phyloP scores from a whole-genome alignment of 2,329 filamentous ascomycete genomes.

The Sporothrix globosa region DNA sequence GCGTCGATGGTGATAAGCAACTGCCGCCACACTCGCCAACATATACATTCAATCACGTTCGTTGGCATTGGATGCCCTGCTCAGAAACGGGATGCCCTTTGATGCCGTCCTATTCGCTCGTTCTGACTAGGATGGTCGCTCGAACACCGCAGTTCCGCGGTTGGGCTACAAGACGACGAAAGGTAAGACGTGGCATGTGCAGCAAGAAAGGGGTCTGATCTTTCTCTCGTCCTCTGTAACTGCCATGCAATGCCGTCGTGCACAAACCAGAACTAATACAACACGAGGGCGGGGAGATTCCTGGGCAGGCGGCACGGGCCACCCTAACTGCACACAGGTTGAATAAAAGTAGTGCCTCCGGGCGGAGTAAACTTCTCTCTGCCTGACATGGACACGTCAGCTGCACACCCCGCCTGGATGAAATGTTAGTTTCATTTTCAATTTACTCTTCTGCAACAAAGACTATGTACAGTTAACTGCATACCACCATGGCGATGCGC shows the following conservation, averaged over 20 bases:
- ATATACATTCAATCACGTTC: not conserved
- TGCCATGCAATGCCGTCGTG: not conserved
- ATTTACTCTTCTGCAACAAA: too few relatives aligned
- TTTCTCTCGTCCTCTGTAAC: not conserved
- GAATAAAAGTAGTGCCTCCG: too few relatives aligned
- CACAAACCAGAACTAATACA: not conserved
- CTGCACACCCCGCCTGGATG: too few relatives aligned
- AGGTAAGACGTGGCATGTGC: not conserved
- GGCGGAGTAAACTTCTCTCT: too few relatives aligned
- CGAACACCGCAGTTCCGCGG: not conserved
- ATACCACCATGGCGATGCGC: too few relatives aligned
- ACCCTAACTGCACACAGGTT: too few relatives aligned
- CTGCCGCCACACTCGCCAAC: not conserved
- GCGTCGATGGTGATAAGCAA: not conserved
- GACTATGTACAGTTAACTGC: too few relatives aligned
- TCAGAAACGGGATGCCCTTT: not conserved
- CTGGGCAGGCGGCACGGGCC: not conserved
- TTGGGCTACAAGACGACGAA: constrained; percentile 8
- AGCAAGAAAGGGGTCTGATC: not conserved
- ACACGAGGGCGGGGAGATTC: not conserved
- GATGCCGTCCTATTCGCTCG: not conserved
- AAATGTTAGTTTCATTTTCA: too few relatives aligned
- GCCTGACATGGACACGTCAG: too few relatives aligned
- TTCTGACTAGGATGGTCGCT: not conserved
- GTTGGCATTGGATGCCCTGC: not conserved